Percentiles rank a stretch among this genome's conserved stretches.
Conservation (phyloP, 768 basidiomycete genomes). For the Boletus coccyginus region DNA sequence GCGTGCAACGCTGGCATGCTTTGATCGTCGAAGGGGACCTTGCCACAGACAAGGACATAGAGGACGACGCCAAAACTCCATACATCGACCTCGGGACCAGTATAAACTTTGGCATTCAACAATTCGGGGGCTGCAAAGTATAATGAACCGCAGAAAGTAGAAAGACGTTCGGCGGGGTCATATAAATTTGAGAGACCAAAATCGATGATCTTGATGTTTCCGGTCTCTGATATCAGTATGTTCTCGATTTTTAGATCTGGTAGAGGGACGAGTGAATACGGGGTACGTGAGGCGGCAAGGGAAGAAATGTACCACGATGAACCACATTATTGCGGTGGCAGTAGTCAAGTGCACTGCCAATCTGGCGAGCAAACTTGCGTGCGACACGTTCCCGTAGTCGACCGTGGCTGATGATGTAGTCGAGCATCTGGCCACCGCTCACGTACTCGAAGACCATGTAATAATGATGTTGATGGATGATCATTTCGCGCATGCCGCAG, state of each 20-base stretch:
- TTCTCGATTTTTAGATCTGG: slow-evolving; percentile 97
- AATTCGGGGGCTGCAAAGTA: slow-evolving; percentile 99
- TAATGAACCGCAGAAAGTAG: slow-evolving; percentile 95
- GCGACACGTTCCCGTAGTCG: slow-evolving; percentile 93
- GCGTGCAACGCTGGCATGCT: slow-evolving; percentile 99
- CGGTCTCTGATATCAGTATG: slow-evolving; percentile 96
- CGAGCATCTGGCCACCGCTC: slow-evolving; percentile 98
- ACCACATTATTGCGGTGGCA: slow-evolving; percentile 98
- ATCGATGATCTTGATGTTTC: slow-evolving; percentile 99
- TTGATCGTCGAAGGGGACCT: slow-evolving; percentile 98
- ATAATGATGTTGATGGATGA: slow-evolving; percentile 95
- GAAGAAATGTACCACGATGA: slow-evolving; percentile 66
- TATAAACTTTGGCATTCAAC: slow-evolving; percentile 94
- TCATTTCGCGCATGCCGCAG: slow-evolving; percentile 99
- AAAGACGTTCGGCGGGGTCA: slow-evolving; percentile 75
- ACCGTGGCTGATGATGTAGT: slow-evolving; percentile 99
- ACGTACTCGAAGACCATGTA: slow-evolving; percentile 99
- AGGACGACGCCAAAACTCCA: slow-evolving; percentile 99
- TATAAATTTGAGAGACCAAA: slow-evolving; percentile 97
- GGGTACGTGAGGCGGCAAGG: neutral
- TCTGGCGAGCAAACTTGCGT: slow-evolving; percentile 96
- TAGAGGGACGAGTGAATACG: neutral
- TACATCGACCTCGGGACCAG: slow-evolving; percentile 96
- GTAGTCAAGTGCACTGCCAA: slow-evolving; percentile 93
- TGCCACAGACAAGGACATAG: slow-evolving; percentile 96